phyloP scores from a whole-genome alignment of 352 stramenopile genomes.

The Globisporangium okanoganense region DNA sequence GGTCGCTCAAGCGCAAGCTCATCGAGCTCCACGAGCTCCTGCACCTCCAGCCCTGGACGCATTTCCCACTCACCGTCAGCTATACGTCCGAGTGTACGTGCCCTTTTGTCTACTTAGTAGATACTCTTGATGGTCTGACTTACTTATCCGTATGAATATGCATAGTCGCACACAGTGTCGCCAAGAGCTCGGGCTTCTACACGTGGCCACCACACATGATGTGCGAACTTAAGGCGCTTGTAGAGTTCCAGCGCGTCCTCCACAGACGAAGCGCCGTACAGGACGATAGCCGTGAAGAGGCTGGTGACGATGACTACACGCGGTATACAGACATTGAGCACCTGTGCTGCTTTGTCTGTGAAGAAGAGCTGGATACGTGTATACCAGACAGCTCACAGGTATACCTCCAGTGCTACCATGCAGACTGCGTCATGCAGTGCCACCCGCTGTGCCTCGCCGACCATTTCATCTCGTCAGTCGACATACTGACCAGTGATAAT shows the following conservation, averaged over 20 bases:
- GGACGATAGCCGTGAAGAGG: background rate
- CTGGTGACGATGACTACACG: background rate
- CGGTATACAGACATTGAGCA: background rate
- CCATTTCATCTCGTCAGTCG: constrained; percentile 36
- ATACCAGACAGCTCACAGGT: constrained; percentile 8
- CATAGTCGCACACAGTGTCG: constrained; percentile 30
- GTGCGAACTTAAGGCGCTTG: constrained; percentile 33
- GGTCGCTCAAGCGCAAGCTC: constrained; percentile 68
- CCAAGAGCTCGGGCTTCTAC: constrained; percentile 31
- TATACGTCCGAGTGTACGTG: constrained; percentile 42
- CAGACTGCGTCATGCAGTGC: constrained; percentile 32
- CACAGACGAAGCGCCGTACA: background rate
- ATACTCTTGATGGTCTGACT: no score
- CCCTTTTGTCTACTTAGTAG: no score
- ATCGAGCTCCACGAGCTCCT: constrained; percentile 66
- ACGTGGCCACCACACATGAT: constrained; percentile 26
- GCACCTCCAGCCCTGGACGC: constrained; percentile 46
- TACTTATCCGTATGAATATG: background rate
- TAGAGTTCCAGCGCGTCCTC: constrained; percentile 15
- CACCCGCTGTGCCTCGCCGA: constrained; percentile 48
- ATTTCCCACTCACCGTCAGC: constrained; percentile 41
- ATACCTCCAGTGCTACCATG: constrained; percentile 34
- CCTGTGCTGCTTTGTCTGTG: constrained; percentile 44
- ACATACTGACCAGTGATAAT: constrained; percentile 11
- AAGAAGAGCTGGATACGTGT: constrained; percentile 15